Conservation (phyloP, 805 yeast genomes). For the Metschnikowia bowlesiae region DNA sequence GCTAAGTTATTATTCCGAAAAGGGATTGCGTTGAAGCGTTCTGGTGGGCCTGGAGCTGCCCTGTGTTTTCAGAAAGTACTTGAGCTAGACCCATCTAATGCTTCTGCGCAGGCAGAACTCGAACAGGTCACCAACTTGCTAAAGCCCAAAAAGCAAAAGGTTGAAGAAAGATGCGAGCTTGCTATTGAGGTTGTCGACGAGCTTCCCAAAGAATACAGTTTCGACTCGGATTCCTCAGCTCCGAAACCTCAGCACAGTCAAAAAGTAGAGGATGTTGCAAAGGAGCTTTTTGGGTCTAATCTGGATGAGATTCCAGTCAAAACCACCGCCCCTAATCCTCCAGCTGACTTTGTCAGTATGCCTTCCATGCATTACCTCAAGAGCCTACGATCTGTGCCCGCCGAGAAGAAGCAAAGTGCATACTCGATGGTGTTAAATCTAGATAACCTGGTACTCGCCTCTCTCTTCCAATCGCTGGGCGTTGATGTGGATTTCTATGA, state of each 20-base stretch:
- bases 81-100: constrained; percentile 38
- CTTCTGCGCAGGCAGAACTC: constrained; percentile 35
- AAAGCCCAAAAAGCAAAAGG: constrained; percentile 11
- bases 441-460: constrained; percentile 18
- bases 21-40: constrained; percentile 37
- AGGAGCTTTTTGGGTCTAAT: constrained; percentile 9
- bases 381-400: constrained; percentile 25
- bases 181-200: constrained; percentile 40
- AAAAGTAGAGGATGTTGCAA: constrained; percentile 4
- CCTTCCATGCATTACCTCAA: constrained; percentile 25
- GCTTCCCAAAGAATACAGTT: constrained; percentile 32
- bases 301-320: not conserved
- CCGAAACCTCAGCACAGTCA: not conserved
- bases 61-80: constrained; percentile 34
- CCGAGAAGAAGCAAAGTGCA: constrained; percentile 23
- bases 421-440: constrained; percentile 35
- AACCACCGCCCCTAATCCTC: not conserved
- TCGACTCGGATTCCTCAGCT: not conserved
- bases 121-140: constrained; percentile 7
- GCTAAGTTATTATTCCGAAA: constrained; percentile 52
- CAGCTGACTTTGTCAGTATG: constrained; percentile 14
- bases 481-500: constrained; percentile 46
- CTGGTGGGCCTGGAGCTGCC: constrained; percentile 23
- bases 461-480: constrained; percentile 40
- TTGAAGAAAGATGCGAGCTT: constrained; percentile 13